A percentile compares a stretch with the other conserved stretches of the same genome.
These are phyloP conservation scores for Xerocomellus amylosporus DNA, from an alignment of 768 basidiomycete species.

Conservation along the genomic window DNA sequence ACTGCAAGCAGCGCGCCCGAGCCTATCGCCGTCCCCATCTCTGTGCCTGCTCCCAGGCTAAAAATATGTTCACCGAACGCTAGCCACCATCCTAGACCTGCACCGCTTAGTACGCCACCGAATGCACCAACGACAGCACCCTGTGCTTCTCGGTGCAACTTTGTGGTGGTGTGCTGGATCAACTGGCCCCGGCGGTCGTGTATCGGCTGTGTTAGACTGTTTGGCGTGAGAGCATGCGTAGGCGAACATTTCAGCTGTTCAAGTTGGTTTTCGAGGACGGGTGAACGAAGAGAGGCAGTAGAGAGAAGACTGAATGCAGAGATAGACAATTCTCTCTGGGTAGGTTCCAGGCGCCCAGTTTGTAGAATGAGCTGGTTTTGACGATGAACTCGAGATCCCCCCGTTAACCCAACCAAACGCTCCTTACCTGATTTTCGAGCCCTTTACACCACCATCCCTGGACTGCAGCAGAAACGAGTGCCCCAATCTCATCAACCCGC, in stretches of 20 bases:
- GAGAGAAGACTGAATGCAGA: slow-evolving; percentile 42
- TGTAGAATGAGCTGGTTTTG: slow-evolving; percentile 56
- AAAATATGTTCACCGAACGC: slow-evolving; percentile 39
- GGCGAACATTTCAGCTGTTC: slow-evolving; percentile 51
- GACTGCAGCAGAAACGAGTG: slow-evolving; percentile 33
- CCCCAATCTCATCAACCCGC: slow-evolving; percentile 40
- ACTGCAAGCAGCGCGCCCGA: slow-evolving; percentile 52
- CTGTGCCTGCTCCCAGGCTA: slow-evolving; percentile 39
- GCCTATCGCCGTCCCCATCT: slow-evolving; percentile 58
- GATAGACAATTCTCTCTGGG: slow-evolving; percentile 44
- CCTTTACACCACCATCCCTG: slow-evolving; percentile 40
- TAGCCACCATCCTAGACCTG: slow-evolving; percentile 56
- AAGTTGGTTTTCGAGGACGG: slow-evolving; percentile 57
- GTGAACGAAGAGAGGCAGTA: slow-evolving; percentile 42
- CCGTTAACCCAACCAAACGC: background rate
- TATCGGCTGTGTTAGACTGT: slow-evolving; percentile 51
- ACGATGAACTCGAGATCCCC: background rate
- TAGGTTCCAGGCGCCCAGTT: slow-evolving; percentile 52
- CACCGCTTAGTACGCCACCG: slow-evolving; percentile 47
- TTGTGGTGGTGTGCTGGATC: slow-evolving; percentile 50
- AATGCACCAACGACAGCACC: slow-evolving; percentile 49
- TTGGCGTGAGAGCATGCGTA: slow-evolving; percentile 42
- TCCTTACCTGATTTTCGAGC: slow-evolving; percentile 49
- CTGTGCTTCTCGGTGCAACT: slow-evolving; percentile 65
- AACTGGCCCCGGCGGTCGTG: slow-evolving; percentile 52